Evolutionary conservation across 768 basidiomycete genomes (phyloP).

Genomic region (Pleurotus salmoneostramineus): DNA sequence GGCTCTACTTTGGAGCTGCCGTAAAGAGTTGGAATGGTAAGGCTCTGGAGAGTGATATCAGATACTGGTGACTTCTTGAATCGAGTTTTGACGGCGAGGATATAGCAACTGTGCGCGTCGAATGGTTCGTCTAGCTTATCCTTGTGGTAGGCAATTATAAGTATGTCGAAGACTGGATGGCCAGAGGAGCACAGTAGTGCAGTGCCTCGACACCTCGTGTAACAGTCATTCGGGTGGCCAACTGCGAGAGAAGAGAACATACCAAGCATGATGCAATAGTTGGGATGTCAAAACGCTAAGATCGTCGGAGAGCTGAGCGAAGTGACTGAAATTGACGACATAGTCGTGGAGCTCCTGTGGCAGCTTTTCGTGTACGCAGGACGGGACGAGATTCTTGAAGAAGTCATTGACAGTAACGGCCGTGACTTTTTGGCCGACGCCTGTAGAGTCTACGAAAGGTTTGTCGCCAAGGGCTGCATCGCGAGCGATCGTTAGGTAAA

Average conservation of each 20-base stretch:
- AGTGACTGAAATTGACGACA: slow-evolving; percentile 8
- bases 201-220: background rate
- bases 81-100: slow-evolving; percentile 1
- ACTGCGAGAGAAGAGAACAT: background rate
- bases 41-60: background rate
- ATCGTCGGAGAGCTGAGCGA: slow-evolving; percentile 2
- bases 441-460: background rate
- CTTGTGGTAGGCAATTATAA: slow-evolving; percentile 1
- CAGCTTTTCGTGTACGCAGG: background rate
- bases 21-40: slow-evolving; percentile 4
- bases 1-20: background rate
- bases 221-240: background rate
- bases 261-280: slow-evolving; percentile 3
- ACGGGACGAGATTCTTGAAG: background rate
- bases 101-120: background rate
- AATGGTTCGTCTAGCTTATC: slow-evolving; percentile 5
- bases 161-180: slow-evolving; percentile 2
- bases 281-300: background rate
- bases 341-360: background rate
- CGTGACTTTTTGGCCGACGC: background rate
- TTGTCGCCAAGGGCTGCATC: slow-evolving; percentile 4
- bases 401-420: background rate
- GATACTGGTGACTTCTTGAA: background rate
- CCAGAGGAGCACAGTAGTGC: slow-evolving; percentile 2
- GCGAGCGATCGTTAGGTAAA: background rate